Conservation (phyloP, 495 filamentous ascomycete genomes). For the Aspergillus funiculosus region DNA sequence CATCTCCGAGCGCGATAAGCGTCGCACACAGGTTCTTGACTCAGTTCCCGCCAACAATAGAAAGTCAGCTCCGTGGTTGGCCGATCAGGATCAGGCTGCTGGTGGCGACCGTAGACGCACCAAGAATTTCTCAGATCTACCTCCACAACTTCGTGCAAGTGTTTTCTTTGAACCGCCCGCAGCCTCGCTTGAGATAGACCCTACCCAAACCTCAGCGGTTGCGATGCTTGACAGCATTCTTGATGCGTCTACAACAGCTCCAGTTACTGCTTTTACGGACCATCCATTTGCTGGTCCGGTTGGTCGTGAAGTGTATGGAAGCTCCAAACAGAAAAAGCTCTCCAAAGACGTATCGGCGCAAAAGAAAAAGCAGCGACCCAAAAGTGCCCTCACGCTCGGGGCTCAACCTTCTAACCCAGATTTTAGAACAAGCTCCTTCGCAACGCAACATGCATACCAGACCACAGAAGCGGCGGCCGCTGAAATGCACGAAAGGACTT, state of each 20-base stretch:
- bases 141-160: conserved; percentile 83
- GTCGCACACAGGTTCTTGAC: conserved; percentile 58
- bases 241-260: conserved; percentile 86
- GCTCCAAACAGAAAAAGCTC: conserved; percentile 28
- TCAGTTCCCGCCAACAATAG: conserved; percentile 44
- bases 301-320: conserved; percentile 59
- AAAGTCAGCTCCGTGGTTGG: conserved; percentile 35
- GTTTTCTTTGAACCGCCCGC: conserved; percentile 78
- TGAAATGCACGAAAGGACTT: conserved; percentile 15
- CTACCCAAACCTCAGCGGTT: conserved; percentile 77
- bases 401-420: conserved; percentile 14
- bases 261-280: conserved; percentile 92
- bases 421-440: conserved; percentile 7
- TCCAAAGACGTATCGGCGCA: conserved; percentile 20
- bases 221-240: conserved; percentile 88
- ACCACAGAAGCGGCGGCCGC: conserved; percentile 19
- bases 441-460: conserved; percentile 11
- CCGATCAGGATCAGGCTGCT: conserved; percentile 24
- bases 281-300: conserved; percentile 76
- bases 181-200: conserved; percentile 54
- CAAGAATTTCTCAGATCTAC: conserved; percentile 50
- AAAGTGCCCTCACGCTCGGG: conserved; percentile 21
- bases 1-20: conserved; percentile 55
- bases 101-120: conserved; percentile 20
- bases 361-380: conserved; percentile 20